Percentiles rank a stretch among this genome's conserved stretches.
phyloP scores from a whole-genome alignment of 257 asterid genomes.

The Cruciata laevipes region DNA sequence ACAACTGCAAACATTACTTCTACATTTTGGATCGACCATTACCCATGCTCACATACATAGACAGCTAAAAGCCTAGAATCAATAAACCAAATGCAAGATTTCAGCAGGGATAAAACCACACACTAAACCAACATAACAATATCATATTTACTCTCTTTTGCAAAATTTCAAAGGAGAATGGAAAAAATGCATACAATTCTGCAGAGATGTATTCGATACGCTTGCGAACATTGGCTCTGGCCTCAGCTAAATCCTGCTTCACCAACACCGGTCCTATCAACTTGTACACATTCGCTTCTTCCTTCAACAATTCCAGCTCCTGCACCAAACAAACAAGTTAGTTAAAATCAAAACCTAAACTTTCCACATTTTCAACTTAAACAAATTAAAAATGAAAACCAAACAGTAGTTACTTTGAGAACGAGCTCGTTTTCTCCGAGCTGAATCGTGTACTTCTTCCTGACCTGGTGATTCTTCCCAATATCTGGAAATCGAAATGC shows the following conservation, averaged over 20 bases:
- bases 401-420: constrained; percentile 47
- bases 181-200: constrained; percentile 47
- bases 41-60: too few relatives aligned
- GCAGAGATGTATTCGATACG: constrained; percentile 90
- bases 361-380: neutral
- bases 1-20: neutral
- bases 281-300: constrained; percentile 88
- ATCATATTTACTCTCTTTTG: neutral
- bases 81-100: neutral
- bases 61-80: too few relatives aligned
- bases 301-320: constrained; percentile 87
- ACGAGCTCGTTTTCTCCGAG: constrained; percentile 97
- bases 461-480: constrained; percentile 80
- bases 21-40: too few relatives aligned
- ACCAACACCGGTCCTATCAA: constrained; percentile 93
- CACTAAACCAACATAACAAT: neutral
- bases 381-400: neutral
- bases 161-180: neutral
- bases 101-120: neutral
- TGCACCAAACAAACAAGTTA: constrained; percentile 13
- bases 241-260: constrained; percentile 96
- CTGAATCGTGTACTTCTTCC: constrained; percentile 86
- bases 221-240: constrained; percentile 91
- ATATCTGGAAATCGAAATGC: constrained; percentile 32
- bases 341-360: neutral